Conservation (phyloP, 306 rosid genomes). For the Alnus glutinosa region DNA sequence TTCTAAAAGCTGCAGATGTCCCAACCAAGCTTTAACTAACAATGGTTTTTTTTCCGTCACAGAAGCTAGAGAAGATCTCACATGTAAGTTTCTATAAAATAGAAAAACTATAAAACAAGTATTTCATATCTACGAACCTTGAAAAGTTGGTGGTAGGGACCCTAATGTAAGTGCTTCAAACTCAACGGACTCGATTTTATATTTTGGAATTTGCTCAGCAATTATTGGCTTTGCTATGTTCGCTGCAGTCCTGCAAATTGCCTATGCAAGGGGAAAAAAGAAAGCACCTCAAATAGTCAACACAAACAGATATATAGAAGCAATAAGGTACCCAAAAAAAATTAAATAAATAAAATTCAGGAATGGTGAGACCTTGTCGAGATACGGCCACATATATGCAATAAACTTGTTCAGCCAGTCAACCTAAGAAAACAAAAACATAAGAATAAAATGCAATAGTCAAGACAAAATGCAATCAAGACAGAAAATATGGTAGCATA, state of each 20-base stretch:
- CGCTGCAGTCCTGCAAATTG: conserved; percentile 77
- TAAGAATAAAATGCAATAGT: background rate
- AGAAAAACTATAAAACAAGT: conserved; percentile 14
- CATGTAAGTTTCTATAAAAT: background rate
- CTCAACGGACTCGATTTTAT: conserved; percentile 74
- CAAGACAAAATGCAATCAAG: conserved; percentile 19
- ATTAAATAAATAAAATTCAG: background rate
- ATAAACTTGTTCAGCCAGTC: conserved; percentile 89
- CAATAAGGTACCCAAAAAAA: background rate
- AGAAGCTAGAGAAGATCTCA: background rate
- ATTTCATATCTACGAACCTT: conserved; percentile 49
- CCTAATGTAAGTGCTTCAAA: conserved; percentile 80
- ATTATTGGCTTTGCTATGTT: conserved; percentile 78
- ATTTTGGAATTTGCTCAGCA: conserved; percentile 78
- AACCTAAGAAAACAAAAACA: conserved; percentile 40
- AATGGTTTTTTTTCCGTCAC: background rate
- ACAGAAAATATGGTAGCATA: background rate
- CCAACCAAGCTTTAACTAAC: background rate
- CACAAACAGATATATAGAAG: conserved; percentile 3
- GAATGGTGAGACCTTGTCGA: conserved; percentile 62
- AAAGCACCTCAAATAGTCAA: background rate
- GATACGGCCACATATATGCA: conserved; percentile 91
- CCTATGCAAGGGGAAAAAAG: conserved; percentile 36
- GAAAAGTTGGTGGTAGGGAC: conserved; percentile 85
- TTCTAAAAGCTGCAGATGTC: background rate